phyloP scores from a whole-genome alignment of 164 flowering plant genomes.

The Warburgia ugandensis region DNA sequence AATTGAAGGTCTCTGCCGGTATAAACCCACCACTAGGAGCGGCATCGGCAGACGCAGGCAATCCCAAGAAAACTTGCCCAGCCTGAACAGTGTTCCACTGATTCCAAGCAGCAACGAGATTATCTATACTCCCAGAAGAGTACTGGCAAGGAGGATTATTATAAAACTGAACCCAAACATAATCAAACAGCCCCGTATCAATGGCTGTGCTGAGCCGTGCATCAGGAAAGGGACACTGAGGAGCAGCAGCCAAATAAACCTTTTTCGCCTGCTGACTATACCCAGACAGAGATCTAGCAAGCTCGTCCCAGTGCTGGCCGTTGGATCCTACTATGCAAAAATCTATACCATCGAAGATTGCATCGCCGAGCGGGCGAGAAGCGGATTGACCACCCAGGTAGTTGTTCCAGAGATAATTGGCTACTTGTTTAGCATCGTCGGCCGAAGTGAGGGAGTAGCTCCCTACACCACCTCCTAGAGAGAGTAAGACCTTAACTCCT shows the following conservation, averaged over 20 bases:
- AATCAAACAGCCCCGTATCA: constrained; percentile 25
- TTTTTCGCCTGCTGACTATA: constrained; percentile 4
- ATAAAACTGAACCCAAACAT: constrained; percentile 30
- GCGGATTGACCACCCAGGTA: constrained; percentile 21
- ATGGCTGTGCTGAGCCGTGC: constrained; percentile 10
- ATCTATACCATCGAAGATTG: constrained; percentile 25
- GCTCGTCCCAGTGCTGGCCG: constrained; percentile 13
- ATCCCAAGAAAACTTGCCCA: constrained; percentile 15
- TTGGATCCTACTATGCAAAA: constrained; percentile 14
- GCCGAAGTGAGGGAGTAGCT: constrained; percentile 19
- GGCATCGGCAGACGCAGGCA: constrained; percentile 16
- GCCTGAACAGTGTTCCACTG: constrained; percentile 16
- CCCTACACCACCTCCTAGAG: constrained; percentile 20
- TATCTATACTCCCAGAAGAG: neutral
- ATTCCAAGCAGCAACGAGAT: constrained; percentile 14
- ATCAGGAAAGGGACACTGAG: constrained; percentile 27
- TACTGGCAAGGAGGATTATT: constrained; percentile 14
- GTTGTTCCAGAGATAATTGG: constrained; percentile 26
- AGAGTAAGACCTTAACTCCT: constrained; percentile 17
- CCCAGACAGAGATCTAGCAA: constrained; percentile 10
- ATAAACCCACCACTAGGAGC: constrained; percentile 17
- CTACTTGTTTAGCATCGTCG: constrained; percentile 16
- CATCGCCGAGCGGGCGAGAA: constrained; percentile 18
- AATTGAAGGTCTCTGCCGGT: constrained; percentile 9
- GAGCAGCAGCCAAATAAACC: constrained; percentile 22